Conservation (phyloP, 179 eudicot species). For the Beta corolliflora region DNA sequence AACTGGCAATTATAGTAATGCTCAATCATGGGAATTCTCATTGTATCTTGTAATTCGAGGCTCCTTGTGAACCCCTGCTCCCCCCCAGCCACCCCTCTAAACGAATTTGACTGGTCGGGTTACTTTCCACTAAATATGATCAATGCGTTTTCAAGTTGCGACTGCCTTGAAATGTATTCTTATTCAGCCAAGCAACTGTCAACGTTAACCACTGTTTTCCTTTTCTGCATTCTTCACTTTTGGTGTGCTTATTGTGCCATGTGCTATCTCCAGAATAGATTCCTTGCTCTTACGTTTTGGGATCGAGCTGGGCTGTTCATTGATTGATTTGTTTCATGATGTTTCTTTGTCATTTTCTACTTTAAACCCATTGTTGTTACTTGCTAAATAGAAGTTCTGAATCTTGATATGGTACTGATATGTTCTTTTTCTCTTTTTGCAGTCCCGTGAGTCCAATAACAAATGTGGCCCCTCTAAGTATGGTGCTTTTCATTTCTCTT, state of each 20-base stretch:
- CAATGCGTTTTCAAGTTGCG: not conserved
- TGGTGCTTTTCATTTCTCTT: constrained; percentile 92
- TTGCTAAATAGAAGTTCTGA: not conserved
- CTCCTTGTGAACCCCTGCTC: not conserved
- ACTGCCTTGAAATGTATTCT: not conserved
- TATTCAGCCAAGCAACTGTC: not conserved
- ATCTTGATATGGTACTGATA: constrained; percentile 4
- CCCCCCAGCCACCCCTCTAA: not conserved
- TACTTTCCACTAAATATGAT: not conserved
- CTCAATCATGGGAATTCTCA: not conserved
- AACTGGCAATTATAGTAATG: not conserved
- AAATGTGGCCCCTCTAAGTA: constrained; percentile 81
- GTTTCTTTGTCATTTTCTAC: not conserved
- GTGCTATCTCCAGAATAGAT: not conserved
- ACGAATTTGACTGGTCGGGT: constrained; percentile 2
- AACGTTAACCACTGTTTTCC: not conserved
- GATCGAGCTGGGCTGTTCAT: not conserved
- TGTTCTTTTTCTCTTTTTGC: constrained; percentile 45
- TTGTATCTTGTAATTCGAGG: not conserved
- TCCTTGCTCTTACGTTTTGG: not conserved
- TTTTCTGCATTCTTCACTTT: not conserved
- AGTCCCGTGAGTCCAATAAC: constrained; percentile 99
- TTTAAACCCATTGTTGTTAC: not conserved
- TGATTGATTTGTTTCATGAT: not conserved
- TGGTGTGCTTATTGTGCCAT: not conserved